A percentile compares a stretch with the other conserved stretches of the same genome.
These are phyloP conservation scores for Terfezia boudieri DNA, from an alignment of 495 filamentous ascomycete genomes.

Conservation along the genomic window DNA sequence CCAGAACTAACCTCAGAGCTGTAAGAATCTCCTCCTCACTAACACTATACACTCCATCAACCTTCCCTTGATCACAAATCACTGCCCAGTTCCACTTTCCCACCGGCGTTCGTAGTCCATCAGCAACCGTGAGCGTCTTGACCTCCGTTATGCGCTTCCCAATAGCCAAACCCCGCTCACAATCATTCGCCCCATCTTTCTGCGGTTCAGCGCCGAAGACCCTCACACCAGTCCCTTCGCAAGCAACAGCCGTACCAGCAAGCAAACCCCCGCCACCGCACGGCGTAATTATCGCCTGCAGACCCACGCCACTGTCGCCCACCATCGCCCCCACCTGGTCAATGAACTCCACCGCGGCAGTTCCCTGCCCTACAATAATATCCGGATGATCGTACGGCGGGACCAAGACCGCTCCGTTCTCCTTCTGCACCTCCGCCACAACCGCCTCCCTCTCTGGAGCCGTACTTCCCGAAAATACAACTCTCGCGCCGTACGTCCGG, in stretches of 20 bases:
- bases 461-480: conserved; percentile 67
- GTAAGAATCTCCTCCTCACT: conserved; percentile 61
- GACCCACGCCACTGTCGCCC: conserved; percentile 8
- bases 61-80: conserved; percentile 49
- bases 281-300: conserved; percentile 69
- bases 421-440: conserved; percentile 36
- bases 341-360: conserved; percentile 61
- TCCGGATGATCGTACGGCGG: conserved; percentile 84
- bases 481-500: conserved; percentile 44
- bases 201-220: conserved; percentile 87
- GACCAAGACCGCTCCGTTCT: conserved; percentile 53
- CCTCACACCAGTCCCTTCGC: conserved; percentile 36
- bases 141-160: conserved; percentile 42
- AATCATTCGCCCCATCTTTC: conserved; percentile 71
- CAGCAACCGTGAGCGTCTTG: conserved; percentile 60
- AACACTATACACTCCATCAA: conserved; percentile 52
- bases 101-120: conserved; percentile 71
- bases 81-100: conserved; percentile 59
- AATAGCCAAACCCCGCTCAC: conserved; percentile 38
- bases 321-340: conserved; percentile 37
- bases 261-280: conserved; percentile 82
- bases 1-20: conserved; percentile 56
- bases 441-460: conserved; percentile 60
- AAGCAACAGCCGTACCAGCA: conserved; percentile 56
- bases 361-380: conserved; percentile 82